These are phyloP conservation scores for Fonsecaea erecta DNA, from an alignment of 2,329 filamentous ascomycete species.

Conservation along the genomic window DNA sequence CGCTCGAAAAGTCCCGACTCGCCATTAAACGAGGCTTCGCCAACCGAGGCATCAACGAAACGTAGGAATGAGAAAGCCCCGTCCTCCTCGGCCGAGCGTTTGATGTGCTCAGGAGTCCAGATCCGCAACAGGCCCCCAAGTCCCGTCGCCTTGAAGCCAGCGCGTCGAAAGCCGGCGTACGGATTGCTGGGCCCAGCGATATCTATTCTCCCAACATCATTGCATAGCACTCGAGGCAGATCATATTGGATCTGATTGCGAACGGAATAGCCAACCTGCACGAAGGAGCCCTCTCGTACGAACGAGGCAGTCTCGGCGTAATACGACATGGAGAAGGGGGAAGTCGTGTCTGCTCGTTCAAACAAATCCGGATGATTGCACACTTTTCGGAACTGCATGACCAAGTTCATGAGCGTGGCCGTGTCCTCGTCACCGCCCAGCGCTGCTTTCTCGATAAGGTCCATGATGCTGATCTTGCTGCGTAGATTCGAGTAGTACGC, in stretches of 20 bases:
- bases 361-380: constrained; percentile 98
- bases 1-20: constrained; percentile 75
- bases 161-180: constrained; percentile 60
- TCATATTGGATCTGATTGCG: constrained; percentile 84
- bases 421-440: constrained; percentile 93
- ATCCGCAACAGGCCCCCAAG: constrained; percentile 85
- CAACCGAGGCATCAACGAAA: constrained; percentile 76
- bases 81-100: constrained; percentile 61
- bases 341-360: constrained; percentile 88
- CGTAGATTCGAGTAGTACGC: constrained; percentile 90
- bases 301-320: constrained; percentile 97
- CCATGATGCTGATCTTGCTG: constrained; percentile 98
- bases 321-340: constrained; percentile 79
- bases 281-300: constrained; percentile 79
- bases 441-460: constrained; percentile 95
- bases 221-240: constrained; percentile 80
- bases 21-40: constrained; percentile 72
- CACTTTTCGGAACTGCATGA: constrained; percentile 99
- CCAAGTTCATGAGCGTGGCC: constrained; percentile 96
- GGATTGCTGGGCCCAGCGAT: constrained; percentile 74
- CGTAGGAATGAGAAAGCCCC: constrained; percentile 83
- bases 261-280: constrained; percentile 84
- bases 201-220: constrained; percentile 76
- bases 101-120: constrained; percentile 80
- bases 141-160: constrained; percentile 74